Percentiles rank a stretch among this genome's conserved stretches.
Evolutionary conservation across 805 yeast genomes (phyloP).

Genomic region (Kluyveromyces aestuarii): DNA sequence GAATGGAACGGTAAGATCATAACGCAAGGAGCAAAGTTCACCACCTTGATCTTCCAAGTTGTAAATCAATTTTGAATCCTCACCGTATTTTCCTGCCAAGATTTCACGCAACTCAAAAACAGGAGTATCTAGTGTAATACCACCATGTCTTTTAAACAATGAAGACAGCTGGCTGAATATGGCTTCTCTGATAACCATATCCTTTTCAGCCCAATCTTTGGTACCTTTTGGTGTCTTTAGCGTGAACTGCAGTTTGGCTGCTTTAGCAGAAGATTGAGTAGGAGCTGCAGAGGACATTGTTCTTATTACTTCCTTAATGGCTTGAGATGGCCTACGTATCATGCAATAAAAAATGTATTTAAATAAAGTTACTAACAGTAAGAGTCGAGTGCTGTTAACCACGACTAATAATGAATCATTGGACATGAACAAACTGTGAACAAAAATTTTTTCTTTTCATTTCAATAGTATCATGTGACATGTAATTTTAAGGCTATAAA

Average conservation of each 20-base stretch:
- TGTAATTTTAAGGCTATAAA: too few relatives aligned
- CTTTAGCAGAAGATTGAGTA: neutral
- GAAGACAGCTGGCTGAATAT: constrained; percentile 64
- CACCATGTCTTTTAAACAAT: constrained; percentile 92
- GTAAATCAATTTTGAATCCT: constrained; percentile 92
- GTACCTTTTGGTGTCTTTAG: constrained; percentile 96
- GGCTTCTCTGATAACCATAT: constrained; percentile 90
- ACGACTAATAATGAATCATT: neutral
- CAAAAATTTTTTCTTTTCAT: neutral
- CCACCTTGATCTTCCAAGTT: constrained; percentile 99
- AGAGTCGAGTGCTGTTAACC: neutral
- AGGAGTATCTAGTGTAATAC: constrained; percentile 96
- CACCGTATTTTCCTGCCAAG: constrained; percentile 95
- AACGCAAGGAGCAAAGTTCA: constrained; percentile 88
- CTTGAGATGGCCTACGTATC: neutral
- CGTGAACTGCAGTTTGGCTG: constrained; percentile 48
- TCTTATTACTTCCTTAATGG: neutral
- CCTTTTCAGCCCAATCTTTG: constrained; percentile 97
- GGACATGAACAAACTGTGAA: neutral
- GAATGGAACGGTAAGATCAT: constrained; percentile 96
- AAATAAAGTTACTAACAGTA: neutral
- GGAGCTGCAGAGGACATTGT: constrained; percentile 10
- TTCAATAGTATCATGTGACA: neutral
- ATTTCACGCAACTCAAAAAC: constrained; percentile 95
- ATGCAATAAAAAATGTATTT: neutral